phyloP scores from a whole-genome alignment of 192 early-diverging fungal genomes.

The Geosiphon pyriformis region DNA sequence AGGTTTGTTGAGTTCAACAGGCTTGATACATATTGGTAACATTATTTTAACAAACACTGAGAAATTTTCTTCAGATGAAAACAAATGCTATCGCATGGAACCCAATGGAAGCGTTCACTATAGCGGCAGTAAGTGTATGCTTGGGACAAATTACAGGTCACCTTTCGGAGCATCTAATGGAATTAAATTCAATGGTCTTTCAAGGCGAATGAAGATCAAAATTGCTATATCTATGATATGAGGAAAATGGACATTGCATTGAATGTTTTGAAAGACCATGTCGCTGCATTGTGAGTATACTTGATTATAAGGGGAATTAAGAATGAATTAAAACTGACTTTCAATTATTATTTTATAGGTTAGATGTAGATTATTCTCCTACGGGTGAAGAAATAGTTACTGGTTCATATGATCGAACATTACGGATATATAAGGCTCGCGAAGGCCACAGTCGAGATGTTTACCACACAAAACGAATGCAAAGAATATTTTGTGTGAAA shows the following conservation, averaged over 20 bases:
- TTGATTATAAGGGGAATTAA: no score
- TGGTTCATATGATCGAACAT: conserved; percentile 90
- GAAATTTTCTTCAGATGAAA: conserved; percentile 63
- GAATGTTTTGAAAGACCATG: conserved; percentile 92
- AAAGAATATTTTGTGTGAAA: conserved; percentile 86
- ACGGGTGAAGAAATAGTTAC: conserved; percentile 95
- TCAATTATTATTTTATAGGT: conserved; percentile 39
- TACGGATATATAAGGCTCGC: conserved; percentile 80
- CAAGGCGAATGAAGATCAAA: conserved; percentile 95
- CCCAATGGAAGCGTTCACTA: conserved; percentile 97
- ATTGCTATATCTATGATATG: conserved; percentile 98
- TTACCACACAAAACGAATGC: conserved; percentile 99
- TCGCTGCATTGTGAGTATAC: conserved; percentile 82
- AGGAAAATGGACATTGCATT: conserved; percentile 80
- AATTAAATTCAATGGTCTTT: no score
- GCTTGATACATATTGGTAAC: neutral
- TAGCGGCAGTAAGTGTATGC: conserved; percentile 56
- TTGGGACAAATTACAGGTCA: no score
- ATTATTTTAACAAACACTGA: no score
- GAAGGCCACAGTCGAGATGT: conserved; percentile 84
- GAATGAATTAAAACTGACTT: no score
- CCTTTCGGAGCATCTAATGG: no score
- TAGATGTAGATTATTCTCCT: conserved; percentile 97
- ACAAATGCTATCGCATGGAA: conserved; percentile 99
- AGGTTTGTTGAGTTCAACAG: conserved; percentile 31